Percentiles rank a stretch among this genome's conserved stretches.
Conservation (phyloP, 495 filamentous ascomycete genomes). For the Talaromyces thailandensis region DNA sequence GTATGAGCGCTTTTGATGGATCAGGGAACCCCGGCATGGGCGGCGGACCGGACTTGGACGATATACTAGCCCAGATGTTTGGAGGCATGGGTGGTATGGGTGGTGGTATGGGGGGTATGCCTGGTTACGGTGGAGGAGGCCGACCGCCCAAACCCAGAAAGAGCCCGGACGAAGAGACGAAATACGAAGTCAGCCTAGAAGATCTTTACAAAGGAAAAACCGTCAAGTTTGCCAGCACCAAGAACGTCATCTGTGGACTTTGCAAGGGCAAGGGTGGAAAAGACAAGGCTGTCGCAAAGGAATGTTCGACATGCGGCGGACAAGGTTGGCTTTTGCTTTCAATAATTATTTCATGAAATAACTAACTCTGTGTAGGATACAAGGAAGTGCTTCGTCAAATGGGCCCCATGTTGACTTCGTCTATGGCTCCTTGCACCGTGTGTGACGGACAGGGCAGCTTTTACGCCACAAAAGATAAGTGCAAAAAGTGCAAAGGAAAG, state of each 20-base stretch:
- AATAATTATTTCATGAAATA: neutral
- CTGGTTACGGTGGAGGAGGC: constrained; percentile 45
- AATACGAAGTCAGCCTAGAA: constrained; percentile 82
- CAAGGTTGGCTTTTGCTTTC: constrained; percentile 32
- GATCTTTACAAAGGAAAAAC: constrained; percentile 98
- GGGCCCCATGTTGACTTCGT: constrained; percentile 73
- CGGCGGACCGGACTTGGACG: constrained; percentile 72
- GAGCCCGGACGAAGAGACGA: constrained; percentile 78
- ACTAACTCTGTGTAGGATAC: constrained; percentile 35
- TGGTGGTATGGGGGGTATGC: constrained; percentile 50
- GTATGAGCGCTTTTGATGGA: constrained; percentile 87
- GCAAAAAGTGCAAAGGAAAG: constrained; percentile 96
- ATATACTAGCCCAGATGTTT: constrained; percentile 91
- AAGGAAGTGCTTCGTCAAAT: constrained; percentile 65
- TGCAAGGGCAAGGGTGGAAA: constrained; percentile 92
- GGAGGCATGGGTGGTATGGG: constrained; percentile 45
- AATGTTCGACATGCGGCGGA: constrained; percentile 77
- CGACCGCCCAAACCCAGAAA: constrained; percentile 53
- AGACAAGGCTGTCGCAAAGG: constrained; percentile 77
- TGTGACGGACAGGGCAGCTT: constrained; percentile 76
- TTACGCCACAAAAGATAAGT: constrained; percentile 90
- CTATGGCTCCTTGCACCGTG: constrained; percentile 60
- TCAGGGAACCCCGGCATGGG: constrained; percentile 57
- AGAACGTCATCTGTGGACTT: constrained; percentile 77
- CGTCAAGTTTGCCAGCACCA: constrained; percentile 86